phyloP scores from a whole-genome alignment of 1,284 basidiomycete genomes.

The Sporisorium exsertum region DNA sequence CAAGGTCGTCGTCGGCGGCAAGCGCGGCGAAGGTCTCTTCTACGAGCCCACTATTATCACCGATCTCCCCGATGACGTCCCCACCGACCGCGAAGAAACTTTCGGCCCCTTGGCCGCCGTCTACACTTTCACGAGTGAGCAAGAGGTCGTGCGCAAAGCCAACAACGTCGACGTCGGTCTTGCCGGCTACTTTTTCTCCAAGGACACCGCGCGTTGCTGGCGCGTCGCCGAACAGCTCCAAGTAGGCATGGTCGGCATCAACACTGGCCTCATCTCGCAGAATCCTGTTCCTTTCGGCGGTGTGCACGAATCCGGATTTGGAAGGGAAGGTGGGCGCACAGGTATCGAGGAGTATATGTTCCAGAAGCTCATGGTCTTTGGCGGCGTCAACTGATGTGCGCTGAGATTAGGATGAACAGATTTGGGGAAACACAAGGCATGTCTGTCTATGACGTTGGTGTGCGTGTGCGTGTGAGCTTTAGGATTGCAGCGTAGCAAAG shows the following conservation, averaged over 20 bases:
- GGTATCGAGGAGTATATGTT: constrained; percentile 80
- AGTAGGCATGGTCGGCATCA: constrained; percentile 91
- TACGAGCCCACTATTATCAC: constrained; percentile 88
- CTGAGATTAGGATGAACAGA: not conserved
- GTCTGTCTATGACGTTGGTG: not conserved
- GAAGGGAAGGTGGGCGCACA: constrained; percentile 74
- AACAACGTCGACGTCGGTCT: constrained; percentile 88
- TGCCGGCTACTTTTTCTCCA: constrained; percentile 73
- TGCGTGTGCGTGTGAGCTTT: not conserved
- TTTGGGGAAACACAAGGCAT: no score
- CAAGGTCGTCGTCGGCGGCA: constrained; percentile 87
- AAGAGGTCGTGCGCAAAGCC: constrained; percentile 86
- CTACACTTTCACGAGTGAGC: constrained; percentile 88
- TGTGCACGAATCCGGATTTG: constrained; percentile 82
- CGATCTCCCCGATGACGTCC: constrained; percentile 80
- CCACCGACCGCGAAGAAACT: constrained; percentile 67
- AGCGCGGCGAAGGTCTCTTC: constrained; percentile 76
- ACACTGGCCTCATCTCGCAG: constrained; percentile 66
- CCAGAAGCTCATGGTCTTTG: constrained; percentile 67
- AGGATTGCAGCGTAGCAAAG: not conserved
- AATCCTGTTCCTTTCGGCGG: constrained; percentile 80
- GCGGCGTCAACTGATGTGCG: constrained; percentile 39
- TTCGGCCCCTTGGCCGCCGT: constrained; percentile 71
- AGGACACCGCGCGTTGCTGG: constrained; percentile 90
- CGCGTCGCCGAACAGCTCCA: constrained; percentile 97